A percentile compares a stretch with the other conserved stretches of the same genome.
These are phyloP conservation scores for Cladophialophora yegresii DNA, from an alignment of 2,329 filamentous ascomycete species.

Conservation along the genomic window DNA sequence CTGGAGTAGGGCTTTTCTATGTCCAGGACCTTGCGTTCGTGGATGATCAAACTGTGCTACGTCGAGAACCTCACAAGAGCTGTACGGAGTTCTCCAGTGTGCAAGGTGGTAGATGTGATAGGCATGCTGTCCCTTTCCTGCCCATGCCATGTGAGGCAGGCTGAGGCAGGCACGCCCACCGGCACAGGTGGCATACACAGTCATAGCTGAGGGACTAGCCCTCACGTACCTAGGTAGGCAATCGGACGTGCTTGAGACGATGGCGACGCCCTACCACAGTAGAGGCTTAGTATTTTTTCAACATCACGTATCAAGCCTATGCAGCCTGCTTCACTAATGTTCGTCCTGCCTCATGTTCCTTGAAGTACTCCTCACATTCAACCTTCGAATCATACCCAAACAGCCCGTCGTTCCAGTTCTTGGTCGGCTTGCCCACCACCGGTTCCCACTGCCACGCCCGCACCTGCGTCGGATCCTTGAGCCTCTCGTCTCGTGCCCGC, in stretches of 20 bases:
- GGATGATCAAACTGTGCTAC: not conserved
- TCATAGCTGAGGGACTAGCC: too few species aligned
- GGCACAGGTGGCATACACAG: too few species aligned
- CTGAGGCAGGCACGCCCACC: too few species aligned
- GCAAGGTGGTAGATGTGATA: not conserved
- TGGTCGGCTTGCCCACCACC: constrained; percentile 8
- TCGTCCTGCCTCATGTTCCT: constrained; percentile 3
- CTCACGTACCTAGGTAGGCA: too few species aligned
- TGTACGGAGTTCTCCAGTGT: not conserved
- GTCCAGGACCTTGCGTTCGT: not conserved
- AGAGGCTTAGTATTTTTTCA: not conserved
- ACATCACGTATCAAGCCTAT: not conserved
- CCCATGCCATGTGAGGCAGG: too few species aligned
- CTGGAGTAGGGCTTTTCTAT: not conserved
- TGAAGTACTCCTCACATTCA: constrained; percentile 12
- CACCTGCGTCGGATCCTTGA: constrained; percentile 9
- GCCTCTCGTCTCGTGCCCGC: constrained; percentile 7
- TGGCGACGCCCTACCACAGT: too few species aligned
- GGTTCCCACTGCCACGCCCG: constrained; percentile 13
- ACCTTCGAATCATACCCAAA: constrained; percentile 10
- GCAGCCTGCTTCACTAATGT: not conserved
- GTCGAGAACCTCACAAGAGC: not conserved
- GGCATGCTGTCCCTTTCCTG: too few species aligned
- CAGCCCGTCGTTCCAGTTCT: constrained; percentile 10
- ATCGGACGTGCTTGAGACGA: too few species aligned